A percentile compares a stretch with the other conserved stretches of the same genome.
phyloP scores from a whole-genome alignment of 2,329 filamentous ascomycete species.

The Coniochaeta prunicola region DNA sequence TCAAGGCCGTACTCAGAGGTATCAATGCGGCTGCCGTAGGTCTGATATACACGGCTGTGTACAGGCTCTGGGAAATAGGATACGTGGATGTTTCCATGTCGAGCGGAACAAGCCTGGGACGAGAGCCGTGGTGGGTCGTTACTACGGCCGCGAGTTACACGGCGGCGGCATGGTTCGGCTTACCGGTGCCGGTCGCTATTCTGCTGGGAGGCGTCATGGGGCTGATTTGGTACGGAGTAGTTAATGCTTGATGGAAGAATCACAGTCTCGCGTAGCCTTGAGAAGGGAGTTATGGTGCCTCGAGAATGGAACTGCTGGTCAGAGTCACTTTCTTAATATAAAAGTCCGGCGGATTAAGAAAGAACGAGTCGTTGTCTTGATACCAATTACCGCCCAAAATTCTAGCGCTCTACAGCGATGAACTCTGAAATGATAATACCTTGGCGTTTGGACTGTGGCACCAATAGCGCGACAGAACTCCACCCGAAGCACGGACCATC shows the following conservation, averaged over 20 bases:
- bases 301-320: too few relatives aligned
- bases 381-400: too few relatives aligned
- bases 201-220: conserved; percentile 38
- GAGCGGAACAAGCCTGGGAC: conserved; percentile 43
- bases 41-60: conserved; percentile 57
- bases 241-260: conserved; percentile 11
- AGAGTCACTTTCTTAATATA: too few relatives aligned
- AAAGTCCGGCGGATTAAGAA: too few relatives aligned
- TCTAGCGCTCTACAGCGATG: too few relatives aligned
- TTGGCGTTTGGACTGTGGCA: too few relatives aligned
- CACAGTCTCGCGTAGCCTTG: too few relatives aligned
- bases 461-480: too few relatives aligned
- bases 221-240: conserved; percentile 36
- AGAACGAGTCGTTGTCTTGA: too few relatives aligned
- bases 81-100: conserved; percentile 42
- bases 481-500: too few relatives aligned
- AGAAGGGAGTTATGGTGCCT: background rate
- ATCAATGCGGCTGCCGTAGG: conserved; percentile 55
- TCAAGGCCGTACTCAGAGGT: conserved; percentile 43
- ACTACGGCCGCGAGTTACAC: conserved; percentile 42
- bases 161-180: conserved; percentile 37
- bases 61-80: conserved; percentile 55
- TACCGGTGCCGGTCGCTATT: conserved; percentile 35
- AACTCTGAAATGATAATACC: too few relatives aligned
- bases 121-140: conserved; percentile 59